phyloP scores from a whole-genome alignment of 352 stramenopile genomes.

The Globisporangium megalacanthum region DNA sequence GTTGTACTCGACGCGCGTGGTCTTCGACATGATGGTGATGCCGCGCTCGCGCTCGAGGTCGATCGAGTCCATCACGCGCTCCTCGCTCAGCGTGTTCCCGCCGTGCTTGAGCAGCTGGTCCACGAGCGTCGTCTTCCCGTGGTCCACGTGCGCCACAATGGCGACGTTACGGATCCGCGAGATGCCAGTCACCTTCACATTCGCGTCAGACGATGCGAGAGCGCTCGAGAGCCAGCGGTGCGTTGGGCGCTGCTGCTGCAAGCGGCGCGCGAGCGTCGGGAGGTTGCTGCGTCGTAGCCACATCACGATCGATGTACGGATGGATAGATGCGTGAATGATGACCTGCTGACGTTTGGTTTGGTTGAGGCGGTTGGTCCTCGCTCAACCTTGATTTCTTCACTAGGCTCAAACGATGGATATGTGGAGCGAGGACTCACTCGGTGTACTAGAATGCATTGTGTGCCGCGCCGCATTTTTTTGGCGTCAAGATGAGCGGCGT shows the following conservation, averaged over 20 bases:
- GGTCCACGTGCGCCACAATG: constrained; percentile 96
- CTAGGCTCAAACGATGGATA: not conserved
- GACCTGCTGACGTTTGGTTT: not conserved
- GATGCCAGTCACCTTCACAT: constrained; percentile 15
- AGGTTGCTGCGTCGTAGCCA: constrained; percentile 57
- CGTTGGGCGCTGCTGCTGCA: constrained; percentile 11
- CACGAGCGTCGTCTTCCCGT: constrained; percentile 98
- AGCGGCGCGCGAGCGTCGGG: constrained; percentile 36
- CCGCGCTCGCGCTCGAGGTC: constrained; percentile 97
- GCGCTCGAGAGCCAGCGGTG: constrained; percentile 35
- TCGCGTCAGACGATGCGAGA: not conserved
- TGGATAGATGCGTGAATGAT: not conserved
- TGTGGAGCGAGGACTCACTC: not conserved
- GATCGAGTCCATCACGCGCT: constrained; percentile 98
- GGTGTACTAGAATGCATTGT: not conserved
- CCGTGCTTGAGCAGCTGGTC: constrained; percentile 97
- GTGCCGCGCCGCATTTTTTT: not conserved
- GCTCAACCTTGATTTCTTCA: not conserved
- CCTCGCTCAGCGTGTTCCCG: constrained; percentile 79
- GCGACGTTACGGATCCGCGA: constrained; percentile 85
- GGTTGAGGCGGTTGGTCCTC: not conserved
- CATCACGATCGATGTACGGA: constrained; percentile 22
- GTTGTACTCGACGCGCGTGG: constrained; percentile 93
- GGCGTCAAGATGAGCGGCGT: not conserved
- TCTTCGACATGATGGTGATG: constrained; percentile 99